Conservation (phyloP, 257 asterid genomes). For the Leonotis leonurus region DNA sequence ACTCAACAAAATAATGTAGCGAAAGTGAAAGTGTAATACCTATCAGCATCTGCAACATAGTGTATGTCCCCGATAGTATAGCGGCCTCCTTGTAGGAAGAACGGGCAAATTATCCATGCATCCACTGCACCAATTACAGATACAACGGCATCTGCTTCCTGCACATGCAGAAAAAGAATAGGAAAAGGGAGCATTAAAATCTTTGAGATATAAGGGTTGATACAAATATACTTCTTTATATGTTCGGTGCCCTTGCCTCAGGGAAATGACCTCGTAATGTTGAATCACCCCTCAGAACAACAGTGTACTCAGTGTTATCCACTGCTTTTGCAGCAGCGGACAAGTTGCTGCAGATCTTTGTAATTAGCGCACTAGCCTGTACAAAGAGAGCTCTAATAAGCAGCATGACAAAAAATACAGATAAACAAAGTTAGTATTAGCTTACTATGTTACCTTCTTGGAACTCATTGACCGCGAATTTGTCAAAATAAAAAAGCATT, state of each 20-base stretch:
- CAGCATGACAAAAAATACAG: not conserved
- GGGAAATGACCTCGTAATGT: slow-evolving; percentile 97
- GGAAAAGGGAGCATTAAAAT: slow-evolving; percentile 21
- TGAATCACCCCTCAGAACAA: slow-evolving; percentile 95
- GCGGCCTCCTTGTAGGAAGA: slow-evolving; percentile 96
- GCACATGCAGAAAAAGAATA: no score
- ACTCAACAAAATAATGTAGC: not conserved
- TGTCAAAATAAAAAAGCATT: slow-evolving; percentile 92
- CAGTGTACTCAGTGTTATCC: slow-evolving; percentile 61
- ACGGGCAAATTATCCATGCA: slow-evolving; percentile 94
- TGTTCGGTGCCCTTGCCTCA: slow-evolving; percentile 54
- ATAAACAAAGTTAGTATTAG: not conserved
- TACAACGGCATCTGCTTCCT: slow-evolving; percentile 96
- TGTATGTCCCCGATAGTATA: slow-evolving; percentile 81
- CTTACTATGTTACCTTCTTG: slow-evolving; percentile 51
- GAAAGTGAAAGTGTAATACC: slow-evolving; percentile 36
- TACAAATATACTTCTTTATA: not conserved
- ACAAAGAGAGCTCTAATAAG: slow-evolving; percentile 12
- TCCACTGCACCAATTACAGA: slow-evolving; percentile 90
- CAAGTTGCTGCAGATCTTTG: slow-evolving; percentile 74
- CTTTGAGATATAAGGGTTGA: slow-evolving; percentile 11
- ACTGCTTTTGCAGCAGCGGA: slow-evolving; percentile 60
- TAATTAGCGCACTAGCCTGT: slow-evolving; percentile 71
- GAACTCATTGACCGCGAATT: slow-evolving; percentile 82
- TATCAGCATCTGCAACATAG: slow-evolving; percentile 88